Base-by-base conservation (phyloP, 371 early-diverging fungal species). In the Apophysomyces ossiformis region DNA sequence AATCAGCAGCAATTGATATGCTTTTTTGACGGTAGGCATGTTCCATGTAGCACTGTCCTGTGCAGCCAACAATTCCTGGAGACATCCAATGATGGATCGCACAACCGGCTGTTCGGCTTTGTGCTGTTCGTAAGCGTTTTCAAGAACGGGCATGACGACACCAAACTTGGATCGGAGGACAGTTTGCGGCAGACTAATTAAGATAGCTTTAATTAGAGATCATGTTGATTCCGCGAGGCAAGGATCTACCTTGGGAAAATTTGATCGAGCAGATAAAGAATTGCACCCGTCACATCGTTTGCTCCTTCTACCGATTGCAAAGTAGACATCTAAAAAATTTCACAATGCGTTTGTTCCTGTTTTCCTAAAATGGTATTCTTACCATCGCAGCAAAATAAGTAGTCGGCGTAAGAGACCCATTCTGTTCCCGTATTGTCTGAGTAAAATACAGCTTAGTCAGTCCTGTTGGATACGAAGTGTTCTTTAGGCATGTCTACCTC, bases 351-450 rank as follows among this genome's bases (percentile, higher is more conserved):
- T 32, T 76, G 9, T 37, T 15, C 57, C 32, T 26, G 13, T 32
- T 26, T 7, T 26, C 37, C 11, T 21, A 26, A 1, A 15, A 11
- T 39, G 1, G 16, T 18, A 21, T 0, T 54, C 75, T 81, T 83
- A 95, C 89, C 77, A 96, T 81, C 16, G 93, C 91, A 37, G 91
- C 94, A 84, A 95, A 96, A 76, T 96, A 97, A 26, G 95, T 91
- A 26, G 92, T 83, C 4, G 97, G 91, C 16, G 79, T 83, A 35
- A 86, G 76, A 36, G 77, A 65, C 35, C 85, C 89, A 60, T 82
- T 77, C 70, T 93, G 90, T 71, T 94, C 94, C 43, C 73, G 75
- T 63, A 97, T 87, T 32, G 94, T 93, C 81, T 88, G 79, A 16
- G 45, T 11, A 67, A 44, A 58, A 13, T 37, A 50, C 18, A 11